Base-by-base conservation (phyloP, 2,329 filamentous ascomycete genomes). In the Stachybotrys chlorohalonatus region DNA sequence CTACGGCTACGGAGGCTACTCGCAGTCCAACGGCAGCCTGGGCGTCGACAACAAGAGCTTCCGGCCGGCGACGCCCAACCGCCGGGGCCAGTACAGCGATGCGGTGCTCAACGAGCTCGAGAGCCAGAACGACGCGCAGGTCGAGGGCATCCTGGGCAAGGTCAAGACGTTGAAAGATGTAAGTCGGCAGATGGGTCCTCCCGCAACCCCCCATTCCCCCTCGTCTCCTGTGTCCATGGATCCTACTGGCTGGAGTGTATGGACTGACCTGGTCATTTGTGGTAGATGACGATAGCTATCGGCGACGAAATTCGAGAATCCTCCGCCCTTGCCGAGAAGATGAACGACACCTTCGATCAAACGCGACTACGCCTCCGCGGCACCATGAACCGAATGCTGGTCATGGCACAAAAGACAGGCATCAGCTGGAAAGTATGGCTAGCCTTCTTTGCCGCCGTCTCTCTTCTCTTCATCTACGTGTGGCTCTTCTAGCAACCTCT, bases 371-470 rank as follows among this genome's bases (percentile, higher is more conserved):
- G 89, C 59, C 76, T 99, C 58, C 82, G 86, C 49, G 91, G 93
- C 53, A 97, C 95, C 16, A 97, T 99, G 94, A 96, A 90, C 68
- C 80, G 92, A 56, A 99, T 99, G 94, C 74, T 97, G 60, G 69
- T 93, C 53, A 99, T 99, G 94, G 94, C 94, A 5, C 83, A 97
- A 74, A 81, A 85, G 64, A 95, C 92, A 2, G 94, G 94, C n/a
- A 86, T 99, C 9, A 87, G 91, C 65, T 99, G 94, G 94, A 93
- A 83, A 72, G 88, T 92, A 55, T 99, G 94, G 94, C 70, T 96
- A 52, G 79, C 77, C 48, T 99, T 99, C 73, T 96, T 99, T 69
- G 79, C 84, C 6, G 88, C 85, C 42, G 89, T 97, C 16, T 82
- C 87, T 58, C 68, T 93, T 54, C 70, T 97, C 61, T 99, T 99